Base-by-base conservation (phyloP, 805 yeast species). In the Blastobotrys parvus region DNA sequence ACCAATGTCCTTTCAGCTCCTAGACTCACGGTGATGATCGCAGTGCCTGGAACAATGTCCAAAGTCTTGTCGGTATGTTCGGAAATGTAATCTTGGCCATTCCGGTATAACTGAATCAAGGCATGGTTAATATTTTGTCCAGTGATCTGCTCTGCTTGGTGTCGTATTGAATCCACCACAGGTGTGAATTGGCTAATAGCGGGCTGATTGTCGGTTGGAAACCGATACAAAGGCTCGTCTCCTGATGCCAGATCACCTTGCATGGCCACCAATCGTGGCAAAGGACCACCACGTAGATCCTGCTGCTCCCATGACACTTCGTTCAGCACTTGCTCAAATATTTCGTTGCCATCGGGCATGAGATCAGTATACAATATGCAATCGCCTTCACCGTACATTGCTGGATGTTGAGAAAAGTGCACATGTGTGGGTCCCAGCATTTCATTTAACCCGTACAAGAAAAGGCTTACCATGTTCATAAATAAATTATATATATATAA, bases 51-150 rank as follows among this genome's bases (percentile, higher is more conserved):
- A n/a, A 39, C 49, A 15, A 50, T 39, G 37, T 50, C 54, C 18
- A 50, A 35, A 15, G 54, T 46, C 36, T 50, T 50, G 37, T 50
- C 54, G 7, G 52, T 37, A 32, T 50, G 54, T 38, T 50, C 52
- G 8, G 52, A 48, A 23, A 50, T 50, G 22, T 34, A 41, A 19
- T 50, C 54, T 10, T 38, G 34, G 30, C 49, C 46, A 18, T 34
- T 19, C 6, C 54, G 46, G 38, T 50, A 50, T 15, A 41, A 44
- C 25, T 50, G 54, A 29, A 50, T 42, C 27, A 50, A 35, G 15
- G 45, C 50, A 22, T 50, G 54, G 30, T 50, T 50, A 19, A 50
- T 31, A 13, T 22, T 10, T 17, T 44, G 45, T 2, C 42, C 36
- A 2, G 31, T 30, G 17, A 30, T n/a, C 17, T 13, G 18, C 27